phyloP scores from a whole-genome alignment of 2,329 filamentous ascomycete genomes.

The Monilinia laxa region DNA sequence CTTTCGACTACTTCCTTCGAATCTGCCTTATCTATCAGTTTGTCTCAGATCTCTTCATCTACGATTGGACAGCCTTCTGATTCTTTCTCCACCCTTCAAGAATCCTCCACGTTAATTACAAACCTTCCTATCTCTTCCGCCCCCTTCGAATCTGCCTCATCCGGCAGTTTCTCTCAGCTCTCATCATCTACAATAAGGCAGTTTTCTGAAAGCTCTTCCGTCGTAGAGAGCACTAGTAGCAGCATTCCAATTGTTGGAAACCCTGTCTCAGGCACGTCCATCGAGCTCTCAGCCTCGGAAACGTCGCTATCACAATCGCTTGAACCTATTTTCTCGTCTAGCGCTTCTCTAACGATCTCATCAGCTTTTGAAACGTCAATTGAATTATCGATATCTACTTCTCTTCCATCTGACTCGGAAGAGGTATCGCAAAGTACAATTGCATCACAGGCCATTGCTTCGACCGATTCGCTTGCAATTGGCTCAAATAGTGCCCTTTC shows the following conservation, averaged over 20 bases:
- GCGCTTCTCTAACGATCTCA: neutral
- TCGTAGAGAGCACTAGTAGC: neutral
- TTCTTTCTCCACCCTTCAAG: neutral
- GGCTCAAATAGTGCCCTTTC: neutral
- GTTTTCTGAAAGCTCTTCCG: neutral
- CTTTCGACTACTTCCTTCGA: neutral
- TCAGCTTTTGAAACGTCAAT: neutral
- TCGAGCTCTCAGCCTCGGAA: neutral
- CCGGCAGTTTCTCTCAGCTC: neutral
- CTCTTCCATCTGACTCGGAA: neutral
- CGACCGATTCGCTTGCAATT: neutral
- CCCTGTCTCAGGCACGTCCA: neutral
- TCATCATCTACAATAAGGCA: neutral
- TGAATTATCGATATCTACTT: neutral
- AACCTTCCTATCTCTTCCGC: neutral
- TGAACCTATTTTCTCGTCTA: neutral
- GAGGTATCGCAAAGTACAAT: neutral
- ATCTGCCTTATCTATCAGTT: neutral
- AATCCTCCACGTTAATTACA: neutral
- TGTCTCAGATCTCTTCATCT: neutral
- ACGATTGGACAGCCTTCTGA: neutral
- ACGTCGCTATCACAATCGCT: neutral
- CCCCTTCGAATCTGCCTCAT: neutral
- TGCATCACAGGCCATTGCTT: neutral
- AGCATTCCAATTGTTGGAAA: constrained; percentile 2